Conservation (phyloP, 257 asterid genomes). For the Penstemon barbatus region DNA sequence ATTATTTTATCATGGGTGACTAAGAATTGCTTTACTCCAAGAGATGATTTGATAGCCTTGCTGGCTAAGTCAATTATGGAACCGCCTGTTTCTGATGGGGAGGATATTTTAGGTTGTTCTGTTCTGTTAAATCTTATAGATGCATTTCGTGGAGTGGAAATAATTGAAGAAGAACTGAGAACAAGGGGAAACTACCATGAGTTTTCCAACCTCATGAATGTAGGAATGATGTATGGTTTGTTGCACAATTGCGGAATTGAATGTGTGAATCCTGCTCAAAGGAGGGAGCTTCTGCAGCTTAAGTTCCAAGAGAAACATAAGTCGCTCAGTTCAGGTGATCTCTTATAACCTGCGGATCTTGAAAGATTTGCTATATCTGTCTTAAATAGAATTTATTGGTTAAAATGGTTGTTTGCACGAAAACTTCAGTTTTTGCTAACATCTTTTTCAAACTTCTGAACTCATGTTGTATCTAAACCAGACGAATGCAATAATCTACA, state of each 20-base stretch:
- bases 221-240: constrained; percentile 86
- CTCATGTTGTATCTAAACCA: constrained; percentile 38
- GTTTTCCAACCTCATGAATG: constrained; percentile 80
- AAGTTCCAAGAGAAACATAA: constrained; percentile 66
- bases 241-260: constrained; percentile 73
- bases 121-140: constrained; percentile 79
- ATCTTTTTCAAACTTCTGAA: constrained; percentile 6
- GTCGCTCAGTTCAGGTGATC: constrained; percentile 70
- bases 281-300: constrained; percentile 70
- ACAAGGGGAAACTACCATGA: constrained; percentile 67
- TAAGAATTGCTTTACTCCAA: constrained; percentile 69
- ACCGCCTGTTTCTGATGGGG: constrained; percentile 80
- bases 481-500: constrained; percentile 76
- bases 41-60: constrained; percentile 72
- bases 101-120: constrained; percentile 81
- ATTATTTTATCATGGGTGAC: constrained; percentile 85
- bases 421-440: constrained; percentile 9
- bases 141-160: constrained; percentile 80
- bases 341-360: constrained; percentile 26
- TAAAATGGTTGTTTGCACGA: not conserved
- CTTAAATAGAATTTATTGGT: constrained; percentile 23
- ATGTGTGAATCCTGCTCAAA: constrained; percentile 74
- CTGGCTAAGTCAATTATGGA: constrained; percentile 85
- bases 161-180: constrained; percentile 78
- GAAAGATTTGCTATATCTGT: constrained; percentile 21